A percentile compares a stretch with the other conserved stretches of the same genome.
Conservation (phyloP, 2,329 filamentous ascomycete species). For the Aspergillus tamarii region DNA sequence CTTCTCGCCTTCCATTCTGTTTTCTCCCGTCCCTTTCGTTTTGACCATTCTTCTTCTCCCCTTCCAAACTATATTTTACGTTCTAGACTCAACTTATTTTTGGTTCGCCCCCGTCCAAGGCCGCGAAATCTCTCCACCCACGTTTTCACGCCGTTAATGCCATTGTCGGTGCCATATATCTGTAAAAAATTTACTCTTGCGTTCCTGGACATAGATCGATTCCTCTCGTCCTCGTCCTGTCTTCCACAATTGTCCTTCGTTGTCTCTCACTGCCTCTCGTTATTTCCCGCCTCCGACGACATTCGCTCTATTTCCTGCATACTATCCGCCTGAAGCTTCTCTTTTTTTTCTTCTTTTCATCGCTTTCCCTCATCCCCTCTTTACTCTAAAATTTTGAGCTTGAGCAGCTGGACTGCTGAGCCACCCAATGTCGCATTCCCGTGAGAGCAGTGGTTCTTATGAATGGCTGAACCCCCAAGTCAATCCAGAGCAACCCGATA, state of each 20-base stretch:
- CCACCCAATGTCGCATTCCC: conserved; percentile 5
- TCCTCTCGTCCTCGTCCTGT: not conserved
- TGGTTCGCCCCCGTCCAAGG: conserved; percentile 14
- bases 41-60: not conserved
- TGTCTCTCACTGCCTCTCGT: not conserved
- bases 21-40: not conserved
- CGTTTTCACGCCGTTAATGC: conserved; percentile 6
- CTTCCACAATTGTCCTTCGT: not conserved
- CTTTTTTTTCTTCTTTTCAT: not conserved
- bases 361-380: not conserved
- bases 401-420: conserved; percentile 7
- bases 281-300: not conserved
- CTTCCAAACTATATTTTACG: conserved; percentile 3
- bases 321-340: not conserved
- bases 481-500: not conserved
- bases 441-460: conserved; percentile 4
- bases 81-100: conserved; percentile 22
- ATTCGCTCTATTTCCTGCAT: not conserved
- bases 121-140: conserved; percentile 12
- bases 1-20: not conserved
- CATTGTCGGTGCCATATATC: conserved; percentile 7
- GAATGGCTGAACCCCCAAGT: not conserved
- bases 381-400: not conserved
- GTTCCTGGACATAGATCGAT: conserved; percentile 5
- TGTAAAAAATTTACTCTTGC: not conserved